A percentile compares a stretch with the other conserved stretches of the same genome.
These are phyloP conservation scores for Papiliotrema flavescens DNA, from an alignment of 1,284 basidiomycete species.

Conservation along the genomic window DNA sequence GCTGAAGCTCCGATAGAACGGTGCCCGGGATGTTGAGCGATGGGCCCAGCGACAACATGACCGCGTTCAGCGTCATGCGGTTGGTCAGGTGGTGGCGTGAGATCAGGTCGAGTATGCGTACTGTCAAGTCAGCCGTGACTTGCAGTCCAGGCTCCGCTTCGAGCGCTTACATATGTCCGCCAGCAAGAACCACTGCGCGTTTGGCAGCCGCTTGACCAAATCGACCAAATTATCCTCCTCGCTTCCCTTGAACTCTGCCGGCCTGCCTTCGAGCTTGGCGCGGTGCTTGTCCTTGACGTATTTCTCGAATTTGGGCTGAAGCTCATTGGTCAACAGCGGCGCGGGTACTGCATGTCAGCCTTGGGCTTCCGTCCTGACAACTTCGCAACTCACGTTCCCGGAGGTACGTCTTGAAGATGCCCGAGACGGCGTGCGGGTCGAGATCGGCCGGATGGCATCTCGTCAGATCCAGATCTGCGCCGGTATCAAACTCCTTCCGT, in stretches of 20 bases:
- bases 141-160: neutral
- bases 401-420: slow-evolving; percentile 56
- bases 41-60: slow-evolving; percentile 43
- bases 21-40: slow-evolving; percentile 39
- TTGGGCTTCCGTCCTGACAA: neutral
- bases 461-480: slow-evolving; percentile 48
- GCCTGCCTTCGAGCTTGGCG: slow-evolving; percentile 2
- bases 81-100: slow-evolving; percentile 32
- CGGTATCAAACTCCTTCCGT: slow-evolving; percentile 76
- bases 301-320: slow-evolving; percentile 69
- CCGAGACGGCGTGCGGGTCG: slow-evolving; percentile 87
- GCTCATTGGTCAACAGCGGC: slow-evolving; percentile 66
- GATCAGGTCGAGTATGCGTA: slow-evolving; percentile 41
- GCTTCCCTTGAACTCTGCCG: neutral
- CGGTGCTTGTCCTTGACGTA: neutral
- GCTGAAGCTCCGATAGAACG: slow-evolving; percentile 33
- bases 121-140: slow-evolving; percentile 10
- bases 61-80: slow-evolving; percentile 44
- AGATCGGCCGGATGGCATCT: slow-evolving; percentile 41
- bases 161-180: slow-evolving; percentile 38
- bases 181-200: slow-evolving; percentile 48
- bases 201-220: slow-evolving; percentile 34
- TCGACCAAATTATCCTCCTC: slow-evolving; percentile 13
- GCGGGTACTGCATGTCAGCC: slow-evolving; percentile 63
- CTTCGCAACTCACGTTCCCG: slow-evolving; percentile 48